Percentiles rank a stretch among this genome's conserved stretches.
phyloP scores from a whole-genome alignment of 2,329 filamentous ascomycete species.

The Pseudocercospora macadamiae region DNA sequence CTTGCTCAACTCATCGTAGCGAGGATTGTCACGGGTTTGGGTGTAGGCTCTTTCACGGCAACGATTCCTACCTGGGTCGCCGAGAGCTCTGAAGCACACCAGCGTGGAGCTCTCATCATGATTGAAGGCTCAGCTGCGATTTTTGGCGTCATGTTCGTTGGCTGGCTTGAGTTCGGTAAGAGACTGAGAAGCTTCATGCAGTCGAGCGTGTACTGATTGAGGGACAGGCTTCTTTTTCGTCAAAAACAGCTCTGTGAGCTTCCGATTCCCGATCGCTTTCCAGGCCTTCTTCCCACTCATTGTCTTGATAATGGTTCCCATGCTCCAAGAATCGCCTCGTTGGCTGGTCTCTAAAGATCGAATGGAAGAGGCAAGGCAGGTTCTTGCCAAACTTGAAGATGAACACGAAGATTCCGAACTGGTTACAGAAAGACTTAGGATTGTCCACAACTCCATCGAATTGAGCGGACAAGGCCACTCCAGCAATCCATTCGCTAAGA shows the following conservation, averaged over 20 bases:
- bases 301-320: constrained; percentile 38
- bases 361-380: constrained; percentile 27
- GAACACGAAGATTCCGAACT: constrained; percentile 27
- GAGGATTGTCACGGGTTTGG: constrained; percentile 52
- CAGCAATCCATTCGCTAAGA: constrained; percentile 30
- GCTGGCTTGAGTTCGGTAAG: constrained; percentile 30
- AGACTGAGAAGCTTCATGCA: neutral
- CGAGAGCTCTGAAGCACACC: constrained; percentile 27
- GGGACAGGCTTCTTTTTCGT: constrained; percentile 23
- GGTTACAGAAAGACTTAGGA: constrained; percentile 22
- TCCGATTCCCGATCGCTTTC: constrained; percentile 47
- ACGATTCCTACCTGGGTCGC: constrained; percentile 28
- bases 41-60: constrained; percentile 42
- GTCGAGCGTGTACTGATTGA: neutral
- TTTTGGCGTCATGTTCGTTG: constrained; percentile 31
- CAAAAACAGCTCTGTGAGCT: constrained; percentile 26
- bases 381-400: constrained; percentile 34
- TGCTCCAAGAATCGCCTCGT: constrained; percentile 35
- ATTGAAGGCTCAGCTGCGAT: constrained; percentile 27
- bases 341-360: constrained; percentile 33
- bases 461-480: constrained; percentile 27
- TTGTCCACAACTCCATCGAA: constrained; percentile 29
- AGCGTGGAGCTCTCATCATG: constrained; percentile 26
- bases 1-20: constrained; percentile 56
- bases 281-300: constrained; percentile 48